A percentile compares a stretch with the other conserved stretches of the same genome.
These are phyloP conservation scores for Tausonia pullulans DNA, from an alignment of 1,284 basidiomycete species.

Conservation along the genomic window DNA sequence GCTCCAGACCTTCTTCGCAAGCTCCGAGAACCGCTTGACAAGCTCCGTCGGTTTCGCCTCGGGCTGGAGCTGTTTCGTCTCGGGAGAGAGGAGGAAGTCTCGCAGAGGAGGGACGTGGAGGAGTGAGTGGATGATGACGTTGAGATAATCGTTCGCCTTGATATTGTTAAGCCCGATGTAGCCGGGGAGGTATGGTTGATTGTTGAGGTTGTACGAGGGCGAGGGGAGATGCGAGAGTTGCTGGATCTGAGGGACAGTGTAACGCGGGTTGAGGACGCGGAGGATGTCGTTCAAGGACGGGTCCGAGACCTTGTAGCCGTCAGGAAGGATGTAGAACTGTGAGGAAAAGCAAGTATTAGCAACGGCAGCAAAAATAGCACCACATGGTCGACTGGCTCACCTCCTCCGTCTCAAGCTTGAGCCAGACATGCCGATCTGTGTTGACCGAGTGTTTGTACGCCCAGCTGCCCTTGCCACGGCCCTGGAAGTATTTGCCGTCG, in stretches of 20 bases:
- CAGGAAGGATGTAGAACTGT: slow-evolving; percentile 94
- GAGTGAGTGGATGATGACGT: slow-evolving; percentile 88
- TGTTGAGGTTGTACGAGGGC: slow-evolving; percentile 66
- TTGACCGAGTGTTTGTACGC: slow-evolving; percentile 96
- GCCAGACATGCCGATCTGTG: slow-evolving; percentile 96
- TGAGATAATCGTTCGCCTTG: slow-evolving; percentile 93
- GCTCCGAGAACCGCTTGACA: slow-evolving; percentile 67
- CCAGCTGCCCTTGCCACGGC: slow-evolving; percentile 80
- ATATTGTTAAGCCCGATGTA: slow-evolving; percentile 97
- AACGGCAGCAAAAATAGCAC: not conserved
- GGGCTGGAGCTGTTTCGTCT: slow-evolving; percentile 36
- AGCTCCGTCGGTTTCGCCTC: slow-evolving; percentile 49
- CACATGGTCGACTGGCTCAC: slow-evolving; percentile 36
- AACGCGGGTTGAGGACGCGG: slow-evolving; percentile 76
- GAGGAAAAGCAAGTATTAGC: not conserved
- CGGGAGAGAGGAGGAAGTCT: slow-evolving; percentile 69
- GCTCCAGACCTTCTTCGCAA: slow-evolving; percentile 93
- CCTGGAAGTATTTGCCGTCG: slow-evolving; percentile 98
- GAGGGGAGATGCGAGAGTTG: slow-evolving; percentile 45
- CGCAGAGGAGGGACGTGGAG: slow-evolving; percentile 83
- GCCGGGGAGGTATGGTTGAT: slow-evolving; percentile 76
- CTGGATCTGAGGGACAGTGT: slow-evolving; percentile 42
- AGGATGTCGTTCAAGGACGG: slow-evolving; percentile 91
- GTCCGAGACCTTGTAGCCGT: slow-evolving; percentile 90
- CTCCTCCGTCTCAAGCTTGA: slow-evolving; percentile 86